A percentile compares a stretch with the other conserved stretches of the same genome.
phyloP scores from a whole-genome alignment of 306 rosid genomes.

The Vicia villosa region DNA sequence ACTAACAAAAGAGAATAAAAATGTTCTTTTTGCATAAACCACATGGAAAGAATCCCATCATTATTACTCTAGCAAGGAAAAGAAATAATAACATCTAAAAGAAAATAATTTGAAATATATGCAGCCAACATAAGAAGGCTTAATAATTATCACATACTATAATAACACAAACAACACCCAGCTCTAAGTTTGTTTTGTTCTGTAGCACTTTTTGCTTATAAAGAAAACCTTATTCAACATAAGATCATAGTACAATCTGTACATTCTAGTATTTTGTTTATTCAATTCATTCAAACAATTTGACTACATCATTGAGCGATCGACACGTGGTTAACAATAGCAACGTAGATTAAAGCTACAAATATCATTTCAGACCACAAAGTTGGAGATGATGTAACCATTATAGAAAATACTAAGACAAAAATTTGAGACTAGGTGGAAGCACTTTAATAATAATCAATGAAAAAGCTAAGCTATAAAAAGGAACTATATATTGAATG shows the following conservation, averaged over 20 bases:
- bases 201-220: constrained; percentile 27
- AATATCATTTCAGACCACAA: neutral
- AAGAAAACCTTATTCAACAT: constrained; percentile 18
- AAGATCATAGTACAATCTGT: neutral
- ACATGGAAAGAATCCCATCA: too few species aligned
- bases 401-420: constrained; percentile 7
- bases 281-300: constrained; percentile 16
- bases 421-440: constrained; percentile 27
- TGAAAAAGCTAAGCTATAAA: constrained; percentile 33
- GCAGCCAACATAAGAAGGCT: constrained; percentile 9
- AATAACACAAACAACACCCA: constrained; percentile 7
- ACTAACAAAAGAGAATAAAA: too few species aligned
- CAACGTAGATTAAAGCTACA: neutral
- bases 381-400: constrained; percentile 9
- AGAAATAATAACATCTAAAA: too few species aligned
- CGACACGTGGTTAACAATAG: neutral
- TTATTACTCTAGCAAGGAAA: too few species aligned
- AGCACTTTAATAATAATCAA: constrained; percentile 36
- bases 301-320: neutral
- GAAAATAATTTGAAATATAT: constrained; percentile 27
- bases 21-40: too few species aligned
- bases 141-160: neutral
- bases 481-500: neutral
- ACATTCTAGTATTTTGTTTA: too few species aligned
- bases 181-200: constrained; percentile 33